These are phyloP conservation scores for Pichia eremophila DNA, from an alignment of 805 yeast species.

Conservation along the genomic window DNA sequence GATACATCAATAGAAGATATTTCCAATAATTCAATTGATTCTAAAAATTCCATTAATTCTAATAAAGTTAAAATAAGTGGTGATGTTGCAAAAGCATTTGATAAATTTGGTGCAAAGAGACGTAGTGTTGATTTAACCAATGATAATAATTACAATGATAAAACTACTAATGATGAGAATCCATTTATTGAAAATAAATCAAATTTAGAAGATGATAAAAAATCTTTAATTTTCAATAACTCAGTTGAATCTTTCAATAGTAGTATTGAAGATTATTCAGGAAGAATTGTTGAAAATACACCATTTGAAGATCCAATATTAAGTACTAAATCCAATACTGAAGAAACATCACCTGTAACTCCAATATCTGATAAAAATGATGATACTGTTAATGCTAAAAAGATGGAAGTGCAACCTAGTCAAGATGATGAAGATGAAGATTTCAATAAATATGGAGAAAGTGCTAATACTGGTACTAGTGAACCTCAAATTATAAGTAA, in stretches of 20 bases:
- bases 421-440: neutral
- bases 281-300: too few relatives aligned
- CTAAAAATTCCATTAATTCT: neutral
- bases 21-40: neutral
- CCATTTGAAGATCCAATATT: neutral
- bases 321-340: neutral
- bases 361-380: too few relatives aligned
- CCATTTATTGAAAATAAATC: neutral
- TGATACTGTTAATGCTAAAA: too few relatives aligned
- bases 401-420: too few relatives aligned
- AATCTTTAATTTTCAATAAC: neutral
- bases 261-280: too few relatives aligned
- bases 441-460: constrained; percentile 2
- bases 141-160: neutral
- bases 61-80: neutral
- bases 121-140: constrained; percentile 6
- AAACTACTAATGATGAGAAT: neutral
- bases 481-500: neutral
- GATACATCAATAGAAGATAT: constrained; percentile 14
- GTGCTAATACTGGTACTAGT: neutral
- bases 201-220: neutral
- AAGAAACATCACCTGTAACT: neutral
- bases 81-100: constrained; percentile 18
- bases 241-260: neutral
- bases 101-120: constrained; percentile 25